Conservation (phyloP, 208 protist genomes). For the Trypanosoma cruzi region DNA sequence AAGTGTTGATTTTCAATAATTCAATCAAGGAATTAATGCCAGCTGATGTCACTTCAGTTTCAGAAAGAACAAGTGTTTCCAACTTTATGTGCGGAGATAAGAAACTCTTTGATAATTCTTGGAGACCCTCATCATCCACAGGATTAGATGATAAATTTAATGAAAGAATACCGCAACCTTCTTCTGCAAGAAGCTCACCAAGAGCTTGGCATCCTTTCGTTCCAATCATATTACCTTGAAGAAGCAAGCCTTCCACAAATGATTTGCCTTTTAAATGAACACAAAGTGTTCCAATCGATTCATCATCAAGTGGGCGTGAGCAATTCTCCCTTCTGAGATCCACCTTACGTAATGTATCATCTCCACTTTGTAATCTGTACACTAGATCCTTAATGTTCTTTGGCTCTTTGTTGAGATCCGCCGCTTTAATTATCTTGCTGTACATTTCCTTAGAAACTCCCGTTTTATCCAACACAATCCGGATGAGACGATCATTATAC, state of each 20-base stretch:
- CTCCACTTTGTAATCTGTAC: slow-evolving; percentile 61
- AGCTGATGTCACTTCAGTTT: slow-evolving; percentile 53
- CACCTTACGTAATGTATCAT: slow-evolving; percentile 48
- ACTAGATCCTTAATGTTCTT: slow-evolving; percentile 55
- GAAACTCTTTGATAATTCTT: slow-evolving; percentile 57
- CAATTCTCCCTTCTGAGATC: slow-evolving; percentile 45
- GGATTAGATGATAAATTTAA: slow-evolving; percentile 64
- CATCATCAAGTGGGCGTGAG: slow-evolving; percentile 54
- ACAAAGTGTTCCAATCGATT: slow-evolving; percentile 65
- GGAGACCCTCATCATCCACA: slow-evolving; percentile 57
- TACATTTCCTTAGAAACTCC: slow-evolving; percentile 42
- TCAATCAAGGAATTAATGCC: slow-evolving; percentile 38
- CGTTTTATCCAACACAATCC: slow-evolving; percentile 55
- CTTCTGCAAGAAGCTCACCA: slow-evolving; percentile 40
- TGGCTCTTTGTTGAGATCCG: slow-evolving; percentile 75
- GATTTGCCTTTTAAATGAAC: slow-evolving; percentile 39
- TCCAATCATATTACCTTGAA: slow-evolving; percentile 66
- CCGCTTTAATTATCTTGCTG: slow-evolving; percentile 51
- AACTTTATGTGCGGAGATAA: slow-evolving; percentile 47
- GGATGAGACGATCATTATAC: slow-evolving; percentile 53
- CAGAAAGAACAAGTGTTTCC: slow-evolving; percentile 43
- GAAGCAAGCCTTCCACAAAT: slow-evolving; percentile 51
- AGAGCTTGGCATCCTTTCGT: slow-evolving; percentile 52
- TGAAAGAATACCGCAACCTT: slow-evolving; percentile 41
- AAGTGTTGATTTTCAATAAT: slow-evolving; percentile 53